Percentiles rank a stretch among this genome's conserved stretches.
These are phyloP conservation scores for Sclerotinia borealis DNA, from an alignment of 2,329 filamentous ascomycete species.

Conservation along the genomic window DNA sequence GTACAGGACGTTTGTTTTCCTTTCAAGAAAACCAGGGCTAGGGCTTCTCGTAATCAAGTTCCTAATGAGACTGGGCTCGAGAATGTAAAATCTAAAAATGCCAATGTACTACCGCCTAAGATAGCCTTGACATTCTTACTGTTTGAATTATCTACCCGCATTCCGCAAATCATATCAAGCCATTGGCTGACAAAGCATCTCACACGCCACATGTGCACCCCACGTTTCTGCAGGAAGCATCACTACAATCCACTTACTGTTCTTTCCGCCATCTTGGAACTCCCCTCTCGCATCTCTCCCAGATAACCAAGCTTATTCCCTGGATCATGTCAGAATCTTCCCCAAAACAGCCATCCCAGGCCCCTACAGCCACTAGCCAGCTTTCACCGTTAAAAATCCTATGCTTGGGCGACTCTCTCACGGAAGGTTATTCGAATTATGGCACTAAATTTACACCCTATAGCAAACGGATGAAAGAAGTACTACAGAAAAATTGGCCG, in stretches of 20 bases:
- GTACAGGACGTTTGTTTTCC: not conserved
- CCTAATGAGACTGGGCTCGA: not conserved
- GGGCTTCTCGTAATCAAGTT: not conserved
- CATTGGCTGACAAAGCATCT: not conserved
- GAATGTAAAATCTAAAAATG: not conserved
- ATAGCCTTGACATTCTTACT: not conserved
- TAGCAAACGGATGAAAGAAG: constrained; percentile 40
- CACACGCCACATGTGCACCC: not conserved
- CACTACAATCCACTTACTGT: not conserved
- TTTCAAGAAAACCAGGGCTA: not conserved
- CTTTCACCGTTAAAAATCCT: constrained; percentile 23
- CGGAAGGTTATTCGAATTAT: constrained; percentile 45
- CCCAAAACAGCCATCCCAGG: not conserved
- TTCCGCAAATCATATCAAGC: not conserved
- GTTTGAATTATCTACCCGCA: not conserved
- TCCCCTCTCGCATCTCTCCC: not conserved
- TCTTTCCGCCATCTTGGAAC: not conserved
- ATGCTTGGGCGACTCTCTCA: constrained; percentile 38
- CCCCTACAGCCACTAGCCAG: not conserved
- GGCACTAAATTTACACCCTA: constrained; percentile 49
- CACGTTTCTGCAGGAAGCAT: not conserved
- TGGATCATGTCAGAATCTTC: not conserved
- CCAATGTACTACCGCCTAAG: not conserved
- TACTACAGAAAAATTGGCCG: constrained; percentile 41
- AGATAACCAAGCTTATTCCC: not conserved